A percentile compares a stretch with the other conserved stretches of the same genome.
Conservation (phyloP, 768 basidiomycete genomes). For the Serendipita indica region DNA sequence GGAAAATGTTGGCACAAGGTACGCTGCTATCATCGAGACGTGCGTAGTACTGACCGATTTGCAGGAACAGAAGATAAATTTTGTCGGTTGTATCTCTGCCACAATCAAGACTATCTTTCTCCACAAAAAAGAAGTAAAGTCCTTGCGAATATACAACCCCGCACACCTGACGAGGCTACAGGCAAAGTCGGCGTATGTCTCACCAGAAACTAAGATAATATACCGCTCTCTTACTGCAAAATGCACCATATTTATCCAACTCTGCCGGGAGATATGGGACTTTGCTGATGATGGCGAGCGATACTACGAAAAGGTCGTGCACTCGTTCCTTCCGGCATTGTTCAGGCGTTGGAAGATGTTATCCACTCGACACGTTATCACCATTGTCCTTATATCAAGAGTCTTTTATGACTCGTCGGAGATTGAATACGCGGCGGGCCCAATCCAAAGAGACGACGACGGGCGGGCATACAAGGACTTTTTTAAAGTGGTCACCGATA, state of each 20-base stretch:
- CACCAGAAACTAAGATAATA: slow-evolving; percentile 70
- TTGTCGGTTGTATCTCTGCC: slow-evolving; percentile 69
- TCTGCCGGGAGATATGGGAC: slow-evolving; percentile 92
- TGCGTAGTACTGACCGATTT: no score
- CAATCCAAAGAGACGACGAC: slow-evolving; percentile 58
- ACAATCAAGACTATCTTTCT: slow-evolving; percentile 71
- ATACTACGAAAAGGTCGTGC: slow-evolving; percentile 93
- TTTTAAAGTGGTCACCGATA: slow-evolving; percentile 87
- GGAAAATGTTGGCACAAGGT: slow-evolving; percentile 70
- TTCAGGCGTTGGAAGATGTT: slow-evolving; percentile 73
- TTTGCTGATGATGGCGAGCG: slow-evolving; percentile 94
- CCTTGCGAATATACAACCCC: not conserved
- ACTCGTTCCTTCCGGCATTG: slow-evolving; percentile 84
- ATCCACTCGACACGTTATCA: slow-evolving; percentile 83
- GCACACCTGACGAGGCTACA: slow-evolving; percentile 20
- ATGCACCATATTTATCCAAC: slow-evolving; percentile 88
- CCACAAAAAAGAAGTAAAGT: slow-evolving; percentile 43
- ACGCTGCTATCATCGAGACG: no score
- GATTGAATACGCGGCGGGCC: slow-evolving; percentile 69
- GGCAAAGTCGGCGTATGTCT: slow-evolving; percentile 73
- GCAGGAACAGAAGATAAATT: slow-evolving; percentile 72
- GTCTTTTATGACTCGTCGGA: slow-evolving; percentile 77
- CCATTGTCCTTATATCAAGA: slow-evolving; percentile 86
- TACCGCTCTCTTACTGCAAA: slow-evolving; percentile 85
- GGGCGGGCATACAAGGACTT: slow-evolving; percentile 78